phyloP scores from a whole-genome alignment of 306 rosid genomes.

The Gastrolobium bilobum region DNA sequence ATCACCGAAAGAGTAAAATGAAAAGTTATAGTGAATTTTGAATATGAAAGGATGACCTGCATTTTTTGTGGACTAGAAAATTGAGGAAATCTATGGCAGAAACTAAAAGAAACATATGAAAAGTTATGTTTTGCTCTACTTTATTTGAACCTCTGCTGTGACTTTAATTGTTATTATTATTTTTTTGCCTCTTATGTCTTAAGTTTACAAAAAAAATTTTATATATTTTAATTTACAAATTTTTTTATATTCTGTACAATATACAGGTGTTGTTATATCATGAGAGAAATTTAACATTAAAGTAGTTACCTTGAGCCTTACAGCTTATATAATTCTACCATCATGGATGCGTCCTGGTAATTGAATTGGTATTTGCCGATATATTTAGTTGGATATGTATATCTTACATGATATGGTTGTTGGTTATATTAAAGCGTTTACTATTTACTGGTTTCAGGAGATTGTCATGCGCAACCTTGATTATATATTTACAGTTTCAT shows the following conservation, averaged over 20 bases:
- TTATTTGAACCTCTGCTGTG: not conserved
- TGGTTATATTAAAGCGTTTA: slow-evolving; percentile 40
- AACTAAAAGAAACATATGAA: not conserved
- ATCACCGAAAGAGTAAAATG: too few species aligned
- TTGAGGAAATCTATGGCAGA: too few species aligned
- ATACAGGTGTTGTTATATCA: not conserved
- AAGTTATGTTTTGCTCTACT: not conserved
- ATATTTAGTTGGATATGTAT: slow-evolving; percentile 3
- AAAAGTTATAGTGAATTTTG: too few species aligned
- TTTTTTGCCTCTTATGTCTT: not conserved
- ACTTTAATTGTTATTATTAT: not conserved
- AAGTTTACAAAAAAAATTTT: not conserved
- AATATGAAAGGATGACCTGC: too few species aligned
- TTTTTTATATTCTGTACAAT: not conserved
- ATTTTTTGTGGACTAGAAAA: too few species aligned
- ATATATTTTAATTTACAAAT: too few species aligned
- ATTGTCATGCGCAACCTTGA: slow-evolving; percentile 90
- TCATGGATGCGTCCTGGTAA: slow-evolving; percentile 29
- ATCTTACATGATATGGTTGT: slow-evolving; percentile 26
- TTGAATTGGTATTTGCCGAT: slow-evolving; percentile 18
- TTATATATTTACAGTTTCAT: slow-evolving; percentile 74
- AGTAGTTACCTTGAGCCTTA: slow-evolving; percentile 4
- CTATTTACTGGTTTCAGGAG: slow-evolving; percentile 67
- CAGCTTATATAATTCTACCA: slow-evolving; percentile 3
- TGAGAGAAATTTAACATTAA: slow-evolving; percentile 4